Evolutionary conservation across 306 rosid genomes (phyloP), one percentile per base, ranked within the genome.

Genomic region (Cyamopsis tetragonoloba): DNA sequence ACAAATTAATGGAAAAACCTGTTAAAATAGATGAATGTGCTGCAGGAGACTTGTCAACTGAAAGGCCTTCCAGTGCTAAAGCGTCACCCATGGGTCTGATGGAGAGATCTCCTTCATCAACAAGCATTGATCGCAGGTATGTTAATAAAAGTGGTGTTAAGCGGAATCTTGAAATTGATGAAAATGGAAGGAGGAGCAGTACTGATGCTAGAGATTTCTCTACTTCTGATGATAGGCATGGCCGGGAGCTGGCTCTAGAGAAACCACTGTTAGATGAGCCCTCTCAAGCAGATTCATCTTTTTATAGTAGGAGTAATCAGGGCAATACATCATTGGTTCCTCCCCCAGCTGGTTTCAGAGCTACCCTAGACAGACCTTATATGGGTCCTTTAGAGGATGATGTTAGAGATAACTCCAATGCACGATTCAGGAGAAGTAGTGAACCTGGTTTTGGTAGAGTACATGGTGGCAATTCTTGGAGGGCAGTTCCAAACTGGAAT

Each of bases 381-480:
- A 74, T 69, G 68, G 83, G 88, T 70, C 79, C 96, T 42, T 53
- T 85, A 70, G 99, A 95, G 68, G 97, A 95, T 46, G 97, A 95
- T 69, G 68, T 75, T 55, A 91, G 99, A 87, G 85, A 80, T 44
- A 85, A 84, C 80, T 82, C 97, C 42, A 82, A 73, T 82, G 15
- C 86, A 49, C 95, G 97, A 39, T 95, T 80, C 72, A 76, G 97
- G 72, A 83, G 97, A 86, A 72, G 74, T 46, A 81, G 48, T 69
- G 99, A 91, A 64, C 86, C 89, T 58, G 88, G 86, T 41, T 50
- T 88, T 76, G 95, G 91, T 51, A 82, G 99, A 78, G 82, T 77
- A 44, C 99, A 86, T 74, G 87, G 88, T 71, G 88, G 88, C 46
- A 92, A 89, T 77, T 68, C 92, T 41, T 95, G 99, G 99, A 95